Percentiles rank a stretch among this genome's conserved stretches.
These are phyloP conservation scores for Pseudogymnoascus sp. DNA, from an alignment of 2,329 filamentous ascomycete genomes.

Conservation along the genomic window DNA sequence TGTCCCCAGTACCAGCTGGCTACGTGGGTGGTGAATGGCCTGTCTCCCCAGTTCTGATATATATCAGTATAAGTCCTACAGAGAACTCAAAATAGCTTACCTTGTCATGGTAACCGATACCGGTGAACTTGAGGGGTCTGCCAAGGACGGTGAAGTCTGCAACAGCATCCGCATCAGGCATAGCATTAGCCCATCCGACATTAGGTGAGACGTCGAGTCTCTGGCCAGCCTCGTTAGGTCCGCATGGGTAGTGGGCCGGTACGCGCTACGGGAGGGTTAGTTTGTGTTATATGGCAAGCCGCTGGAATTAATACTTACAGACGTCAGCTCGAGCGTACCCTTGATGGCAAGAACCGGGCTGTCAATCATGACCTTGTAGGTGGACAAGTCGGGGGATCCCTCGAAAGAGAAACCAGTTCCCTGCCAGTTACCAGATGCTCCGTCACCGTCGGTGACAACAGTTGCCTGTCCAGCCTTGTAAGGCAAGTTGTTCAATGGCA, in stretches of 20 bases:
- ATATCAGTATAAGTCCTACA: not conserved
- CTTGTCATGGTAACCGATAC: conserved; percentile 38
- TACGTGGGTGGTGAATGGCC: conserved; percentile 28
- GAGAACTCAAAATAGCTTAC: conserved; percentile 15
- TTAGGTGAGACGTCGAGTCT: conserved; percentile 25
- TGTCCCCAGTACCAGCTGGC: conserved; percentile 39
- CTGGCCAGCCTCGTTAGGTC: conserved; percentile 15
- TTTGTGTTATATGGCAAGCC: too few species aligned
- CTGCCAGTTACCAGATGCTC: conserved; percentile 13
- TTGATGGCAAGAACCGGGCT: conserved; percentile 13
- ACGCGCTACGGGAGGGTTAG: conserved; percentile 9
- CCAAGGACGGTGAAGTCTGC: conserved; percentile 25
- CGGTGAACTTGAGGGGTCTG: conserved; percentile 27
- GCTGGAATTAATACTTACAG: not conserved
- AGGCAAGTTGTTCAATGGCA: conserved; percentile 2
- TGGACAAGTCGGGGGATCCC: conserved; percentile 13
- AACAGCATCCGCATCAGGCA: conserved; percentile 28
- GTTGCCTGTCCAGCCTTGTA: conserved; percentile 1
- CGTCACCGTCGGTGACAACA: conserved; percentile 12
- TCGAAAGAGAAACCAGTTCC: conserved; percentile 14
- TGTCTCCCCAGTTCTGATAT: conserved; percentile 34
- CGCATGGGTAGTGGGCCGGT: conserved; percentile 24
- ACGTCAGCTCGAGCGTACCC: conserved; percentile 14
- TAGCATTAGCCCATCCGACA: conserved; percentile 32
- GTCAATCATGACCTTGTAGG: conserved; percentile 14